Evolutionary conservation across 2,329 filamentous ascomycete species (phyloP).

Genomic region (Diaporthe helianthi): DNA sequence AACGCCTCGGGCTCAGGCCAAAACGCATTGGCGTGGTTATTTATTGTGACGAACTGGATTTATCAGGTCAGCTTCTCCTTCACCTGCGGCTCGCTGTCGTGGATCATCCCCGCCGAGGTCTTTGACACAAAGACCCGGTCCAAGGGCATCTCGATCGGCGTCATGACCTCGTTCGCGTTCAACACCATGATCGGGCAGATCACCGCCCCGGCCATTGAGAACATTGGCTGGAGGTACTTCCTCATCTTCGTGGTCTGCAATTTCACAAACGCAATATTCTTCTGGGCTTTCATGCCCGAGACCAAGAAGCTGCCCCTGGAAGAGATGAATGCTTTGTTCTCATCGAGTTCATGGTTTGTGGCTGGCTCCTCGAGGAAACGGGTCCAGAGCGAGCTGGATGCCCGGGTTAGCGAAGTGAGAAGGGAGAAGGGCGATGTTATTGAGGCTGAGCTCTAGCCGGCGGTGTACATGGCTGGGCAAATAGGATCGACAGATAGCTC

Average conservation of each 20-base stretch:
- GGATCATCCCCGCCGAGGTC: slow-evolving; percentile 27
- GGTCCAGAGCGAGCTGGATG: not conserved
- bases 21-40: slow-evolving; percentile 3
- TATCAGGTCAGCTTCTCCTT: slow-evolving; percentile 20
- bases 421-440: not conserved
- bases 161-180: slow-evolving; percentile 28
- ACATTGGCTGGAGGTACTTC: slow-evolving; percentile 35
- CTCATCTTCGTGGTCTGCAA: slow-evolving; percentile 36
- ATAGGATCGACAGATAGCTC: not conserved
- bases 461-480: not conserved
- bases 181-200: slow-evolving; percentile 34
- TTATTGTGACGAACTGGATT: slow-evolving; percentile 18
- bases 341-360: not conserved
- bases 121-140: slow-evolving; percentile 20
- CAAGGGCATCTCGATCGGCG: slow-evolving; percentile 15
- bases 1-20: slow-evolving; percentile 1
- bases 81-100: slow-evolving; percentile 10
- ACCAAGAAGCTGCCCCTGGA: slow-evolving; percentile 35
- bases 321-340: slow-evolving; percentile 31
- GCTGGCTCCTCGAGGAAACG: not conserved
- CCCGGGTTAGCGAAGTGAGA: not conserved
- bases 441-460: not conserved
- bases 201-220: slow-evolving; percentile 32
- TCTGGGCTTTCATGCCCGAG: slow-evolving; percentile 36
- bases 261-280: slow-evolving; percentile 31